Evolutionary conservation across 2,329 filamentous ascomycete genomes (phyloP), one percentile per base, ranked within the genome.

Genomic region (Diplodia sapinea): DNA sequence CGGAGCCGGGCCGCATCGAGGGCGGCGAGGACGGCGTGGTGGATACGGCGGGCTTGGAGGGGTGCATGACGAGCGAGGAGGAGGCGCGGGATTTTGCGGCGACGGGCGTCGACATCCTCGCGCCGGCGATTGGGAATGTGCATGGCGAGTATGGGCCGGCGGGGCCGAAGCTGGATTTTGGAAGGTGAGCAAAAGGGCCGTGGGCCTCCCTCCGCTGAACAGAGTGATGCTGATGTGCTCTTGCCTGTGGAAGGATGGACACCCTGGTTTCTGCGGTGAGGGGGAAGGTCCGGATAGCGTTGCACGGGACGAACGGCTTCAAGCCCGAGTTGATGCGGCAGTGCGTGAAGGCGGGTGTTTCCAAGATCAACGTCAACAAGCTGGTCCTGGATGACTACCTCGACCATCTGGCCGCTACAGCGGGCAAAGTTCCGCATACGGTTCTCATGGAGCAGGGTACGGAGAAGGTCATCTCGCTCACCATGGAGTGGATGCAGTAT

Each of bases 41-140:
- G 4, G 89, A 92, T 74, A 89, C 87, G 11, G 86, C 81, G 0
- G 87, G 88, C 71, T 74, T 90, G 54, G 84, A 88, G 73, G 87
- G 86, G 2, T 76, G 89, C 66, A 79, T 91, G 73, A 92, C 90
- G 0, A 91, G 88, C 0, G 84, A 86, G 0, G 87, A 89, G 72
- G 86, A 92, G 77, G 88, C 88, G 8, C 83, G 88, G 69, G 87
- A 90, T 73, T 92, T 93, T 73, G 84, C 91, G 9, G 83, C 81
- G 1, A 90, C 88, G 9, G 89, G 89, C 0, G 88, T 93, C 73
- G 88, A 92, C 72, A 89, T 89, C 78, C 80, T 93, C 38, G 90
- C 91, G 0, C 90, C 90, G 0, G 89, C 89, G 0, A 90, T 92
- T 77, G 90, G 90, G 7, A 93, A 92, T 72, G 85, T 92, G 38